These are phyloP conservation scores for Leishmania aethiopica DNA, from an alignment of 208 protist species.

Conservation along the genomic window DNA sequence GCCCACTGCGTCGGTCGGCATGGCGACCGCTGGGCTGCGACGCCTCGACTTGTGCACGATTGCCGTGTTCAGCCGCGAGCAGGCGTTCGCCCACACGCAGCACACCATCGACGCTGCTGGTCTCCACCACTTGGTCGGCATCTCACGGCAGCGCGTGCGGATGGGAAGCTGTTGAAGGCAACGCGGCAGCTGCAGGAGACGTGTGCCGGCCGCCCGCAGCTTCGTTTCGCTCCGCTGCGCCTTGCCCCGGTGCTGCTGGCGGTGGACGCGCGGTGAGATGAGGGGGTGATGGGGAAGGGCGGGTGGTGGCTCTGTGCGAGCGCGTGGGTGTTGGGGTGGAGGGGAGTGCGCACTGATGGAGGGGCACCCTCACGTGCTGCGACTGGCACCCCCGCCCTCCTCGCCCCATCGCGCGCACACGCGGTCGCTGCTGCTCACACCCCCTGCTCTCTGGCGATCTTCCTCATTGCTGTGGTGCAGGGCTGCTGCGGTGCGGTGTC, in stretches of 20 bases:
- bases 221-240: conserved; percentile 64
- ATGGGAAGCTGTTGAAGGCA: conserved; percentile 67
- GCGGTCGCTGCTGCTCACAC: too few relatives aligned
- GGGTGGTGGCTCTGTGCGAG: not conserved
- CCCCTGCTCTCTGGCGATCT: too few relatives aligned
- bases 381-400: too few relatives aligned
- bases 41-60: conserved; percentile 68
- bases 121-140: conserved; percentile 62
- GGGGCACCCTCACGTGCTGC: too few relatives aligned
- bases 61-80: conserved; percentile 49
- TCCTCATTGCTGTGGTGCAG: too few relatives aligned
- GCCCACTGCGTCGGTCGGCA: conserved; percentile 57
- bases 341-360: too few relatives aligned
- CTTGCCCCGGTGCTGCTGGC: conserved; percentile 51
- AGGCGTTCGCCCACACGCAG: conserved; percentile 65
- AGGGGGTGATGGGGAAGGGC: not conserved
- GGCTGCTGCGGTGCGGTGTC: too few relatives aligned
- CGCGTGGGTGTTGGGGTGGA: not conserved
- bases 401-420: too few relatives aligned
- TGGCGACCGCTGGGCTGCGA: conserved; percentile 51
- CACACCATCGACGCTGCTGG: conserved; percentile 62
- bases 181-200: conserved; percentile 64
- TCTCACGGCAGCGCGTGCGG: conserved; percentile 69
- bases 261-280: conserved; percentile 10
- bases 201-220: conserved; percentile 48